Evolutionary conservation across 2,329 filamentous ascomycete genomes (phyloP), one percentile per base, ranked within the genome.

Genomic region (Aspergillus thermomutatus): DNA sequence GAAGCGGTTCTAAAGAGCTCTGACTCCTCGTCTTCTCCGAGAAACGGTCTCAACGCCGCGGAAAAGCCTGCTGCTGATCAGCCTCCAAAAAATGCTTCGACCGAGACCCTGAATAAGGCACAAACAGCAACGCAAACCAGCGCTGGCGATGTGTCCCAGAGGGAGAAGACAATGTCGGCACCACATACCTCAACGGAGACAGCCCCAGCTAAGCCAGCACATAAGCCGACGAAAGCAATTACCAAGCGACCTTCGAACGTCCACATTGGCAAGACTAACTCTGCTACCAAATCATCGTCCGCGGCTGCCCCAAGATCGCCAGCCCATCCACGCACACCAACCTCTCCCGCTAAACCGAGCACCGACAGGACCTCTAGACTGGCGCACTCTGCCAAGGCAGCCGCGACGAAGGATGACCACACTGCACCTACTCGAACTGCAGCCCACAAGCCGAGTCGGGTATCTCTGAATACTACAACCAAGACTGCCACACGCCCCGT

Each of bases 211-310:
- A 37, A 54, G 19, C 23, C 55, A 8, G 52, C 63, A 14, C 57
- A 62, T 41, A 72, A 65, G 47, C 59, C 57, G 31, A 53, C 59
- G 2, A 72, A 66, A 50, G 61, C 63, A 9, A 60, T 67, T 3
- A 64, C 66, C 37, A 73, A 72, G 57, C 71, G 69, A 41, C 66
- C 72, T 28, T 71, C 73, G 4, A 69, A 66, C 26, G 59, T 74
- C 27, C 60, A 66, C 8, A 59, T 69, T 50, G 56, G 63, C 10
- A 74, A 68, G 50, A 60, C 64, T 17, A 66, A 58, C 40, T 54
- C 64, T 34, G 45, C 60, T 14, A 17, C 63, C n/a, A 72, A 67
- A 52, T 41, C 65, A 1, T 41, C 65, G 4, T 31, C 60, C 25
- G 55, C 60, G 9, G 57, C 62, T 14, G 57, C 53, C 3, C 54